These are phyloP conservation scores for Ilex paraguariensis DNA, from an alignment of 305 asterid genomes.

Conservation along the genomic window DNA sequence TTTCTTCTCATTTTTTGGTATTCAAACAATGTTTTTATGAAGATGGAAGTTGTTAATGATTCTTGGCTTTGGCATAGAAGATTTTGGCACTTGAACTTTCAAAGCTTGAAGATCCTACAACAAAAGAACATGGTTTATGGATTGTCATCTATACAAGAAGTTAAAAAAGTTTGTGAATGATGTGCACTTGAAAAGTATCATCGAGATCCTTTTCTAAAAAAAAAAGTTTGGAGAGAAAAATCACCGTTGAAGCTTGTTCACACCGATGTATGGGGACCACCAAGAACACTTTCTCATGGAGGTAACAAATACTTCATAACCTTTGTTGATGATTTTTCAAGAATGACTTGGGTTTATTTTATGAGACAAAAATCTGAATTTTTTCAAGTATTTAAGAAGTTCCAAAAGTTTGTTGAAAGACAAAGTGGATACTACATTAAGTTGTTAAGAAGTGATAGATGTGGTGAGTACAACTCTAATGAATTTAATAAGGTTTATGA, in stretches of 20 bases:
- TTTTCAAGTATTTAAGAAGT: slow-evolving; percentile 3
- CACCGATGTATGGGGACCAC: slow-evolving; percentile 13
- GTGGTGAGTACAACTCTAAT: slow-evolving; percentile 2
- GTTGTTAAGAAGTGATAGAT: slow-evolving; percentile 7
- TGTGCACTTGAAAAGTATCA: slow-evolving; percentile 3
- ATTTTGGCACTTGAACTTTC: no score
- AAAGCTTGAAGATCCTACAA: no score
- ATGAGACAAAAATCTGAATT: slow-evolving; percentile 9
- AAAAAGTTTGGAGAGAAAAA: background rate
- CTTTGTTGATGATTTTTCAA: slow-evolving; percentile 6
- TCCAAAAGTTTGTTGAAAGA: slow-evolving; percentile 2
- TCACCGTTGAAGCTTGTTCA: background rate
- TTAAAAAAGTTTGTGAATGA: slow-evolving; percentile 1
- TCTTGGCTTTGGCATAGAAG: no score
- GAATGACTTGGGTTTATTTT: no score
- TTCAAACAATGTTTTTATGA: no score
- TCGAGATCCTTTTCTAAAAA: background rate
- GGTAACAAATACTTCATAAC: slow-evolving; percentile 5
- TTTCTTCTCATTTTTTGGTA: no score
- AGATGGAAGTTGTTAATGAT: no score
- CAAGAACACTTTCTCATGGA: slow-evolving; percentile 2
- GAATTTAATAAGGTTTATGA: slow-evolving; percentile 7
- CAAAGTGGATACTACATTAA: slow-evolving; percentile 6
- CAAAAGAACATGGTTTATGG: background rate
- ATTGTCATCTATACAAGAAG: background rate